phyloP scores from a whole-genome alignment of 306 rosid species.

The Ormosia semicastrata region DNA sequence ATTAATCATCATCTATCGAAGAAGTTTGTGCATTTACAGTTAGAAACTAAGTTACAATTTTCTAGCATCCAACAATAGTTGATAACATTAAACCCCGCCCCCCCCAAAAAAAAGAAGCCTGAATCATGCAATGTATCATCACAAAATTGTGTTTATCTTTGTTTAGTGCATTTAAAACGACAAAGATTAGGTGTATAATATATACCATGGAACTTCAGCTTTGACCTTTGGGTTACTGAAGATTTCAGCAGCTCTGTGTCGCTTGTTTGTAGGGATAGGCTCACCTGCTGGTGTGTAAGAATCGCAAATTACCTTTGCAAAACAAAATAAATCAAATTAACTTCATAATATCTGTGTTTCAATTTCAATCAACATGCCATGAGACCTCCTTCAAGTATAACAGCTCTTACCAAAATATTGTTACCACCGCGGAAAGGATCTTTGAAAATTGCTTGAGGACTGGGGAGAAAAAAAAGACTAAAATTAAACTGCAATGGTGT shows the following conservation, averaged over 20 bases:
- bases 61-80: background rate
- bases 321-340: constrained; percentile 27
- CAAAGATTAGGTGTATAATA: constrained; percentile 5
- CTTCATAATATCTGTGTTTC: constrained; percentile 20
- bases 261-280: constrained; percentile 97
- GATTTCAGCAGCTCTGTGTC: constrained; percentile 83
- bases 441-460: constrained; percentile 95
- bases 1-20: constrained; percentile 1
- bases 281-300: constrained; percentile 85
- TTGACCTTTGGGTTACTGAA: constrained; percentile 74
- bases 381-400: constrained; percentile 18
- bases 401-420: constrained; percentile 81
- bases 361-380: constrained; percentile 19
- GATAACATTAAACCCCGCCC: background rate
- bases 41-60: background rate
- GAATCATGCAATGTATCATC: constrained; percentile 6
- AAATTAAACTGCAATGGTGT: constrained; percentile 20
- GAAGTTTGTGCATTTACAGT: background rate
- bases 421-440: constrained; percentile 99
- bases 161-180: background rate
- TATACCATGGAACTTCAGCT: constrained; percentile 85
- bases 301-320: constrained; percentile 81
- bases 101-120: no score
- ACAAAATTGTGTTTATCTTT: background rate
- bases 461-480: constrained; percentile 27